Conservation (phyloP, 768 basidiomycete genomes). For the Xanthoconium stramineum region DNA sequence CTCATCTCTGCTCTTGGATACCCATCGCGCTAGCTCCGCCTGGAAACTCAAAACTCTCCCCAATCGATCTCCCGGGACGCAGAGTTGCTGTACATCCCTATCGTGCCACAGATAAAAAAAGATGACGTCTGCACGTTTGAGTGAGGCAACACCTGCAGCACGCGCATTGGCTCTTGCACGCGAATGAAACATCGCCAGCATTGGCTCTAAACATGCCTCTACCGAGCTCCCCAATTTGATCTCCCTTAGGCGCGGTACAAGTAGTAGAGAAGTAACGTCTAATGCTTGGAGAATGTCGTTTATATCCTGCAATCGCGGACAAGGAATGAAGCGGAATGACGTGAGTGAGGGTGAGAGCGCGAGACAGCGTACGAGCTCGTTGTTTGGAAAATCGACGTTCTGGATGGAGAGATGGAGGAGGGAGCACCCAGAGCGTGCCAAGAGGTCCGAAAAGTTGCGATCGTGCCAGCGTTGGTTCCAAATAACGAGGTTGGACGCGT, state of each 20-base stretch:
- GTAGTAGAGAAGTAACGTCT: too few species aligned
- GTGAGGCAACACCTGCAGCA: constrained; percentile 1
- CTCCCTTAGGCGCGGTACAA: constrained; percentile 7
- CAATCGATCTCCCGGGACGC: too few species aligned
- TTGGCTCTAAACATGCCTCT: constrained; percentile 4
- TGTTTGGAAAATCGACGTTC: constrained; percentile 14
- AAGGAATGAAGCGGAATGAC: constrained; percentile 19
- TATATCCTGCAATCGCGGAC: constrained; percentile 10
- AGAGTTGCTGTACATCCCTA: neutral
- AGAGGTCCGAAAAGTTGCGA: constrained; percentile 11
- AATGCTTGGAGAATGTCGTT: constrained; percentile 1
- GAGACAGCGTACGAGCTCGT: constrained; percentile 21
- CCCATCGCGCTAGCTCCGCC: too few species aligned
- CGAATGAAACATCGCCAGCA: constrained; percentile 9
- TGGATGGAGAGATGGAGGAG: constrained; percentile 14
- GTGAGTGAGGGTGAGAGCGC: constrained; percentile 7
- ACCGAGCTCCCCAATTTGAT: constrained; percentile 13
- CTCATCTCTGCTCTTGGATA: too few species aligned
- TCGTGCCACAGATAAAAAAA: neutral
- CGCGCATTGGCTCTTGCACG: constrained; percentile 2
- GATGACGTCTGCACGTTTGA: constrained; percentile 4
- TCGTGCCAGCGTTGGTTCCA: constrained; percentile 4
- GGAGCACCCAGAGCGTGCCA: constrained; percentile 10
- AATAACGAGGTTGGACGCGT: neutral
- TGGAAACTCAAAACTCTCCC: too few species aligned